A percentile compares a stretch with the other conserved stretches of the same genome.
Conservation (phyloP, 257 asterid species). For the Parsonsia alboflavescens region DNA sequence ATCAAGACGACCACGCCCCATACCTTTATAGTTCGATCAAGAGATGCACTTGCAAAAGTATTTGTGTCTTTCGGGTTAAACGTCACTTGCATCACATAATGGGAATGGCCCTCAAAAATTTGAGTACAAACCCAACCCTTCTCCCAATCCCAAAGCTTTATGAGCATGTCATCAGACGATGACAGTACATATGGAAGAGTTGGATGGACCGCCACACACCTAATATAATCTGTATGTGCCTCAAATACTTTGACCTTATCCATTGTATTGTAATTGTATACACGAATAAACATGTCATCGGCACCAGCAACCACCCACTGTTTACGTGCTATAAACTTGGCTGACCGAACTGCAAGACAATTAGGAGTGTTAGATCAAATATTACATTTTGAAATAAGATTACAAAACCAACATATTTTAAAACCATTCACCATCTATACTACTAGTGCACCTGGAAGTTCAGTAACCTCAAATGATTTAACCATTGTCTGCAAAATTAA, state of each 20-base stretch:
- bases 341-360: slow-evolving; percentile 79
- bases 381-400: slow-evolving; percentile 9
- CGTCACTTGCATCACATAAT: slow-evolving; percentile 98
- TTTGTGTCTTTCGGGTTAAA: slow-evolving; percentile 98
- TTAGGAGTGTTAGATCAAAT: slow-evolving; percentile 20
- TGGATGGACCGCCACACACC: slow-evolving; percentile 99
- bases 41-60: slow-evolving; percentile 99
- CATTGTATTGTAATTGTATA: slow-evolving; percentile 95
- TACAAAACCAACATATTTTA: neutral
- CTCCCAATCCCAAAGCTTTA: slow-evolving; percentile 99
- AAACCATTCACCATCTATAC: slow-evolving; percentile 14
- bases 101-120: slow-evolving; percentile 98
- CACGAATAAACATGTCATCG: slow-evolving; percentile 96
- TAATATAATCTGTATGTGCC: slow-evolving; percentile 96
- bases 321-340: slow-evolving; percentile 87
- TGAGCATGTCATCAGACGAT: slow-evolving; percentile 99
- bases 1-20: neutral
- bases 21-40: slow-evolving; percentile 96
- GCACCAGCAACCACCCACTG: slow-evolving; percentile 99
- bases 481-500: slow-evolving; percentile 69
- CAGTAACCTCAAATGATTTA: slow-evolving; percentile 93
- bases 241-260: slow-evolving; percentile 96
- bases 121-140: slow-evolving; percentile 97
- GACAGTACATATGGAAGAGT: slow-evolving; percentile 91
- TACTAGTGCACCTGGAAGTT: slow-evolving; percentile 74